Evolutionary conservation across 1,284 basidiomycete genomes (phyloP), one percentile per base, ranked within the genome.

Genomic region (Moesziomyces aphidis): DNA sequence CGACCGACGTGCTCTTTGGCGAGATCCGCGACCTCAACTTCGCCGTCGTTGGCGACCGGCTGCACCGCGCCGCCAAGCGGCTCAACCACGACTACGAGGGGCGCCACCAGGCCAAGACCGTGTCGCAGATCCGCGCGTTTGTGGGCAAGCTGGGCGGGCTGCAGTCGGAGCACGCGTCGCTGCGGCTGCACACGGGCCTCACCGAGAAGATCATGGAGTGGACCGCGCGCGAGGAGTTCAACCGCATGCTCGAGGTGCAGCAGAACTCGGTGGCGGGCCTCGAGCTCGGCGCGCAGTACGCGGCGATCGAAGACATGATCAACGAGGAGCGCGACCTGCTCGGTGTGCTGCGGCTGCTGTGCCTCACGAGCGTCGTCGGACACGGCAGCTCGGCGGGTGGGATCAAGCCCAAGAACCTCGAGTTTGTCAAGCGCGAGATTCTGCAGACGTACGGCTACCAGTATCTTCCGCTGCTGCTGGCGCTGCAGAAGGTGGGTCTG

Each of bases 401-500:
- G 4, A 90, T 98, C 82, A 97, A 96, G 86, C 86, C 89, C 8
- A 97, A 97, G 86, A 85, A 88, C 5, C 87, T 98, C 19, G 97
- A 99, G 72, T 91, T 89, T 63, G 89, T 97, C 78, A 96, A 96
- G 86, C 90, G 93, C 57, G 95, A 97, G 78, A 89, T 99, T 77
- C 86, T 98, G 5, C 96, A 97, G 92, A 89, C 92, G 26, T 98
- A 98, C 85, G 97, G 97, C 31, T 98, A 96, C 86, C 89, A 93
- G 81, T 89, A 92, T 80, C 86, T 99, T 10, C 92, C 95, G 0
- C 87, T 97, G 47, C 87, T 99, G 36, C 88, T 98, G 53, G 90
- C 91, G 17, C 88, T 99, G 50, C 88, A 92, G 9, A 87, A 90
- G 2, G 89, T 93, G 17, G 89, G 90, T 1, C 88, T 98, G 43